phyloP scores from a whole-genome alignment of 2,329 filamentous ascomycete genomes.

The Gnomoniopsis sp. region DNA sequence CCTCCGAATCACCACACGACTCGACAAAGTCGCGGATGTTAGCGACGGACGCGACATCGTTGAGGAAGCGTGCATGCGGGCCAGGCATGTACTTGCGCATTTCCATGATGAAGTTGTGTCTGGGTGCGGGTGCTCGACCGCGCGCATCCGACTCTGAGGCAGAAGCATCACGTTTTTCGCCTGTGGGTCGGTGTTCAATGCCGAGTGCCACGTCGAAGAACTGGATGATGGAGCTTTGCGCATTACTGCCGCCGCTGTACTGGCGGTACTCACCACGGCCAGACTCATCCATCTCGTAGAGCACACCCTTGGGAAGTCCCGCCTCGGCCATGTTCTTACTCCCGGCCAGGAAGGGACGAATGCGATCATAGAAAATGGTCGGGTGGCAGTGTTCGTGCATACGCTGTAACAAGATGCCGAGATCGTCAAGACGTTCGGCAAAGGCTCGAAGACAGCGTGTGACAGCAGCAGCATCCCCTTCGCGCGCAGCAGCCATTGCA shows the following conservation, averaged over 20 bases:
- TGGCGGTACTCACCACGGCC: conserved; percentile 70
- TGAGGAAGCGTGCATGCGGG: conserved; percentile 82
- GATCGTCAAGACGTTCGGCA: conserved; percentile 82
- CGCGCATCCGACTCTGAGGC: conserved; percentile 39
- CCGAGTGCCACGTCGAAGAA: conserved; percentile 94
- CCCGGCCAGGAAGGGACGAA: conserved; percentile 92
- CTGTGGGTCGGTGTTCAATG: conserved; percentile 86
- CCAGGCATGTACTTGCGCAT: conserved; percentile 99
- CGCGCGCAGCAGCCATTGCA: conserved; percentile 76
- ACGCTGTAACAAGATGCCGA: conserved; percentile 72
- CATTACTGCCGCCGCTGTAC: conserved; percentile 92
- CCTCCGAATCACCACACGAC: conserved; percentile 54
- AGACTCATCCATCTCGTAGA: conserved; percentile 74
- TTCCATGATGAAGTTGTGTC: conserved; percentile 90
- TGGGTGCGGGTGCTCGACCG: conserved; percentile 45
- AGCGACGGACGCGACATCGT: conserved; percentile 72
- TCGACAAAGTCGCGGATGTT: conserved; percentile 87
- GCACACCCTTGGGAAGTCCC: conserved; percentile 79
- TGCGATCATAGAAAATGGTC: conserved; percentile 90
- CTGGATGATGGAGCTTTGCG: conserved; percentile 93
- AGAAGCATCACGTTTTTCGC: conserved; percentile 53
- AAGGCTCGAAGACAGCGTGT: conserved; percentile 75
- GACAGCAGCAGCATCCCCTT: conserved; percentile 67
- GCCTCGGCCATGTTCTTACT: conserved; percentile 98
- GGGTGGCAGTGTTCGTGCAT: conserved; percentile 98